These are phyloP conservation scores for Graphium sp. DNA, from an alignment of 2,329 filamentous ascomycete genomes.

Conservation along the genomic window DNA sequence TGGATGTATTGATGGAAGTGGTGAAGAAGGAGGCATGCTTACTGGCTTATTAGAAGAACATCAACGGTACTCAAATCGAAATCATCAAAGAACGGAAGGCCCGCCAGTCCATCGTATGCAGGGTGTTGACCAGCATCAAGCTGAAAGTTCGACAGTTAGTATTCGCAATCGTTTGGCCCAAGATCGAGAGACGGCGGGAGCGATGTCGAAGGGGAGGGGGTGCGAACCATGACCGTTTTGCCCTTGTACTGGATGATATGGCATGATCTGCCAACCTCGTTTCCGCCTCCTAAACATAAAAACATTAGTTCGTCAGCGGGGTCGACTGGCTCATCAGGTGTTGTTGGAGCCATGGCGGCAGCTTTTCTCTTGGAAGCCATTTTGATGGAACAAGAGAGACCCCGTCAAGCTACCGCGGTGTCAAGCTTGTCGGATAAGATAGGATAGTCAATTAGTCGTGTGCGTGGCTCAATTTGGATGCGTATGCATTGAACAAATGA, in stretches of 20 bases:
- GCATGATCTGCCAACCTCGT: slow-evolving; percentile 92
- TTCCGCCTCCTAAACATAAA: slow-evolving; percentile 82
- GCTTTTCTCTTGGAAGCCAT: slow-evolving; percentile 96
- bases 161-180: too few species aligned
- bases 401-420: too few species aligned
- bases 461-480: too few species aligned
- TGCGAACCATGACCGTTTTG: slow-evolving; percentile 85
- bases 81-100: slow-evolving; percentile 93
- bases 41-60: slow-evolving; percentile 97
- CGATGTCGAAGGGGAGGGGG: background rate
- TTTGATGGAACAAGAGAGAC: slow-evolving; percentile 8
- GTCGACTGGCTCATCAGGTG: slow-evolving; percentile 66
- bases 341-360: slow-evolving; percentile 21
- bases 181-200: background rate
- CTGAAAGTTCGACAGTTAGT: slow-evolving; percentile 25
- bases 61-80: slow-evolving; percentile 97
- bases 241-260: slow-evolving; percentile 99
- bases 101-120: slow-evolving; percentile 84
- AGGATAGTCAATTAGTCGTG: too few species aligned
- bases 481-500: too few species aligned
- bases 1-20: too few species aligned
- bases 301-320: slow-evolving; percentile 91
- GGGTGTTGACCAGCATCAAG: slow-evolving; percentile 96
- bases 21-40: slow-evolving; percentile 32
- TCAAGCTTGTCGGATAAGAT: too few species aligned